Evolutionary conservation across 345 rosid genomes (phyloP), one percentile per base, ranked within the genome.

Genomic region (Populus euphratica): DNA sequence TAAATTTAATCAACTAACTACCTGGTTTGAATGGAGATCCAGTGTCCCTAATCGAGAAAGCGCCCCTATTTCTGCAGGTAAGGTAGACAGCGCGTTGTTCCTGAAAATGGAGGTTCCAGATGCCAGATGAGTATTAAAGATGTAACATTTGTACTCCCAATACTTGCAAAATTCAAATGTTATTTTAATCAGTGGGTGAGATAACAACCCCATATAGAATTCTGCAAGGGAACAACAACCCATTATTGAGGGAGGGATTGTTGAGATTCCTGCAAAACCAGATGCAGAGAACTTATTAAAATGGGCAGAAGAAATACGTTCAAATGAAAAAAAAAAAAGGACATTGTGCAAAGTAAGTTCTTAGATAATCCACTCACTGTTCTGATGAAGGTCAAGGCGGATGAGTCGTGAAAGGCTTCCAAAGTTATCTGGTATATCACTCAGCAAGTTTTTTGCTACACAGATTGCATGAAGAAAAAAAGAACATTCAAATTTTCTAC

Each of bases 1-100:
- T 33, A 69, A 73, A 41, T 56, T 23, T 44, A 83, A 74, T n/a
- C 64, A 82, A 71, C 35, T 50, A 9, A 56, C 29, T 83, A 89
- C 99, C 93, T 91, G 90, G 84, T 95, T 95, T 62, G 97, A 92
- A 77, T 88, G 97, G 70, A 93, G 89, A 91, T 93, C 99, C 35
- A 95, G 85, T 78, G 94, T 92, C 74, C 94, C 97, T 68, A 95
- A 84, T 74, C 73, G 74, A 77, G 92, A 89, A 77, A 95, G 89
- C 41, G 50, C 84, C 76, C 96, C 94, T 76, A 91, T 59, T 85
- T 91, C 96, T 69, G 75, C 80, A 76, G 99, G 97, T 85, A 95
- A 77, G 72, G 90, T 80, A 68, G 89, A 81, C 81, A 95, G 81
- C 35, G 81, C 70, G 73, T 95, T 95, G 75, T 85, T 93, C 89